These are phyloP conservation scores for Penicillium sp. DNA, from an alignment of 2,329 filamentous ascomycete species.

Conservation along the genomic window DNA sequence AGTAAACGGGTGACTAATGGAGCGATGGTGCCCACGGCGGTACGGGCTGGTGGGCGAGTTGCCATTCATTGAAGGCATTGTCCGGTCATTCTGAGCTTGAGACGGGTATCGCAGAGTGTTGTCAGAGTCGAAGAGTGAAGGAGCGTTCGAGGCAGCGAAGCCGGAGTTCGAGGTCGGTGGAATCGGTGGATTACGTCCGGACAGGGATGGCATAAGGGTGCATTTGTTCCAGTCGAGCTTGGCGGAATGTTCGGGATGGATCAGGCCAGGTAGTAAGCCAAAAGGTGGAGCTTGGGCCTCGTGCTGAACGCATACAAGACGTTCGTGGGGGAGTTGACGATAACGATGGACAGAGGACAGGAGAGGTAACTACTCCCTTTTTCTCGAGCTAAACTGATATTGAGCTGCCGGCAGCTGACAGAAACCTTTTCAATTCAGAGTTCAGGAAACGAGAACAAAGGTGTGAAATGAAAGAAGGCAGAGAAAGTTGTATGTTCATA, in stretches of 20 bases:
- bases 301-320: conserved; percentile 18
- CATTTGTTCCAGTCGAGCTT: conserved; percentile 17
- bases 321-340: conserved; percentile 14
- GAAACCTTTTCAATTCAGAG: not conserved
- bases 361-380: conserved; percentile 8
- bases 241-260: not conserved
- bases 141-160: conserved; percentile 19
- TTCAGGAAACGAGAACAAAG: not conserved
- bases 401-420: not conserved
- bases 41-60: conserved; percentile 15
- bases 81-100: conserved; percentile 27
- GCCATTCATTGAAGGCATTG: conserved; percentile 22
- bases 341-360: conserved; percentile 2
- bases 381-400: not conserved
- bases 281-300: conserved; percentile 11
- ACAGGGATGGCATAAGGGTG: conserved; percentile 40
- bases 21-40: conserved; percentile 56
- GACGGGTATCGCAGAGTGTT: conserved; percentile 20
- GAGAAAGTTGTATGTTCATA: conserved; percentile 11
- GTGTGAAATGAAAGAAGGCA: not conserved
- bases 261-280: conserved; percentile 1
- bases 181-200: conserved; percentile 32
- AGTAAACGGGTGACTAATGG: conserved; percentile 78
- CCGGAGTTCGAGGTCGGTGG: conserved; percentile 25
- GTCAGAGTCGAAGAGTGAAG: conserved; percentile 18